A percentile compares a stretch with the other conserved stretches of the same genome.
phyloP scores from a whole-genome alignment of 306 rosid genomes.

The Castanopsis chinensis region DNA sequence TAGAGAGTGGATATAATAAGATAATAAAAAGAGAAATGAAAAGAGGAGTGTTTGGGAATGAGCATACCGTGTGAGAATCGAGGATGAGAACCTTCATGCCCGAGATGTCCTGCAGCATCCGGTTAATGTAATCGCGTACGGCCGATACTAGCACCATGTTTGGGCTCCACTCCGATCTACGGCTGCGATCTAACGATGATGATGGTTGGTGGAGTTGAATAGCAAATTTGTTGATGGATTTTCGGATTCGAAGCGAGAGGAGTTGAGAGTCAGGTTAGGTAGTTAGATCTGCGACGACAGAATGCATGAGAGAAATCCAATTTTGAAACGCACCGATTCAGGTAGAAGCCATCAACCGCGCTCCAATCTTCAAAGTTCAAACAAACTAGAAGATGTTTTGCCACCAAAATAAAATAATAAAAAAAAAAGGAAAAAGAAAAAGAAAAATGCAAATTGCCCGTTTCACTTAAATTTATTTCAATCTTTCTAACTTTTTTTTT shows the following conservation, averaged over 20 bases:
- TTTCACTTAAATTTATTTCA: no score
- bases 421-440: no score
- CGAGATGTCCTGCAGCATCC: conserved; percentile 95
- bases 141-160: conserved; percentile 70
- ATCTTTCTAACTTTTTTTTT: rapidly evolving
- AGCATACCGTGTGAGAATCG: conserved; percentile 85
- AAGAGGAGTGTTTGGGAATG: background rate
- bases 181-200: background rate
- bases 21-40: background rate
- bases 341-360: background rate
- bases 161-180: background rate
- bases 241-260: background rate
- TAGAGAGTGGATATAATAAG: background rate
- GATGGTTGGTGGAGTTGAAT: background rate
- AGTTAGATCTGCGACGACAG: conserved; percentile 30
- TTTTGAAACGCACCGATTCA: conserved; percentile 14
- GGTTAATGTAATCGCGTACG: conserved; percentile 79
- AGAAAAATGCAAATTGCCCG: no score
- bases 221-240: conserved; percentile 1
- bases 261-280: background rate
- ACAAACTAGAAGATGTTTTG: no score
- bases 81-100: conserved; percentile 98
- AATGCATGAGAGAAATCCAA: background rate
- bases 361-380: no score
- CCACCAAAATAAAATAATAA: no score